A percentile compares a stretch with the other conserved stretches of the same genome.
Conservation (phyloP, 768 basidiomycete species). For the Coprinellus aureogranulatus region DNA sequence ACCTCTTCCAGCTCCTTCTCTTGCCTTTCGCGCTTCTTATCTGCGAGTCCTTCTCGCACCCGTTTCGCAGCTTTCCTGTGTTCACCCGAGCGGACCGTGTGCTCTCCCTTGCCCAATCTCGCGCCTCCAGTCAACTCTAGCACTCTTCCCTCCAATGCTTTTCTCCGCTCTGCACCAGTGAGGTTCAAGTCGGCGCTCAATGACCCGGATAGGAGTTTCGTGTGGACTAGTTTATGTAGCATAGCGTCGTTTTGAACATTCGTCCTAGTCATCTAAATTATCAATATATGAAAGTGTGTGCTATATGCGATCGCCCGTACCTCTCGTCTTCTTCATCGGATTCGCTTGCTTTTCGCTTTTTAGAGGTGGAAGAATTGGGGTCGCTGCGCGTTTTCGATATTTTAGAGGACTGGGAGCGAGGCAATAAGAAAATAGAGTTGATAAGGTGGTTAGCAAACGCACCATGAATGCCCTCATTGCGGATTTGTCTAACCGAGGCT, state of each 20-base stretch:
- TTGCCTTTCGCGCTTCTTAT: slow-evolving; percentile 58
- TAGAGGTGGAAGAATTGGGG: slow-evolving; percentile 14
- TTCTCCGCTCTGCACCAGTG: slow-evolving; percentile 64
- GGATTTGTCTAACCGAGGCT: slow-evolving; percentile 30
- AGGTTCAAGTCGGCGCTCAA: slow-evolving; percentile 59
- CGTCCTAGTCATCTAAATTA: slow-evolving; percentile 41
- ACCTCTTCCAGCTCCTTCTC: slow-evolving; percentile 69
- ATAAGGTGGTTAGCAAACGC: slow-evolving; percentile 12
- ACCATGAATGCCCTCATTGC: slow-evolving; percentile 79
- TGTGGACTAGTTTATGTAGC: slow-evolving; percentile 78
- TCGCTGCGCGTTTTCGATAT: slow-evolving; percentile 55
- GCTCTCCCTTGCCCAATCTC: slow-evolving; percentile 76
- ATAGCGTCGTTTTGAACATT: slow-evolving; percentile 76
- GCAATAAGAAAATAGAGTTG: background rate
- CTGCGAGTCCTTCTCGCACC: slow-evolving; percentile 66
- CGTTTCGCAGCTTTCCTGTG: slow-evolving; percentile 68
- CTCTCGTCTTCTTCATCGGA: slow-evolving; percentile 60
- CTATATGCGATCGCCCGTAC: slow-evolving; percentile 28
- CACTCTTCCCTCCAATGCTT: slow-evolving; percentile 75
- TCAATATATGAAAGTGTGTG: slow-evolving; percentile 2
- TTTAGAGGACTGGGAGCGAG: slow-evolving; percentile 65
- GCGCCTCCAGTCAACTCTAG: slow-evolving; percentile 67
- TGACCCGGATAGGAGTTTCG: slow-evolving; percentile 73
- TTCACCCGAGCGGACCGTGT: slow-evolving; percentile 55
- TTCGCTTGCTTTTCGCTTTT: slow-evolving; percentile 36